Evolutionary conservation across 2,329 filamentous ascomycete genomes (phyloP).

Genomic region (Cryphonectria naterciae): DNA sequence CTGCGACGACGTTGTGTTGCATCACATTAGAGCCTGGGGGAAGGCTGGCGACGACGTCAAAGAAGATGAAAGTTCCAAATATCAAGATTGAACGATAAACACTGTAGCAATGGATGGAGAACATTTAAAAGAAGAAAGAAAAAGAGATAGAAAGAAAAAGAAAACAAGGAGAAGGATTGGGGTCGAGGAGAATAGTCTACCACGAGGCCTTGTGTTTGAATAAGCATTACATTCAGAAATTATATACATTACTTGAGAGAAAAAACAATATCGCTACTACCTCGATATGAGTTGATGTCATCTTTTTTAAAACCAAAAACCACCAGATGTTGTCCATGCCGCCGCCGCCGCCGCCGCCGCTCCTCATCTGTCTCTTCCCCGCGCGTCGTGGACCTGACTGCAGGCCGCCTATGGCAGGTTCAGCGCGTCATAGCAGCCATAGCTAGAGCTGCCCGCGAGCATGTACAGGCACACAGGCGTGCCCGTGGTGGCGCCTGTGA

Average conservation of each 20-base stretch:
- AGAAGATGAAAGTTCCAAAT: not conserved
- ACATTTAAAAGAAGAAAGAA: not conserved
- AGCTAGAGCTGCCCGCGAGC: constrained; percentile 17
- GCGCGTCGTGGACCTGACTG: not conserved
- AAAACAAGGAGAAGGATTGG: not conserved
- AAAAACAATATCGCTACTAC: not conserved
- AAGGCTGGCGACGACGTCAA: not conserved
- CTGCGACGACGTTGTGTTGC: constrained; percentile 3
- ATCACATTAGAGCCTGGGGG: not conserved
- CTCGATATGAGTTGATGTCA: not conserved
- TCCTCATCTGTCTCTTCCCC: no score
- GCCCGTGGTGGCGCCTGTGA: constrained; percentile 14
- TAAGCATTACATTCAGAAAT: not conserved
- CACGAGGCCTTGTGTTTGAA: not conserved
- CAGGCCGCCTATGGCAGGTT: not conserved
- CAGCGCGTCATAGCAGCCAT: constrained; percentile 22
- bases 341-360: not conserved
- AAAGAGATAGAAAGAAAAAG: not conserved
- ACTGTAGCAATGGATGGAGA: not conserved
- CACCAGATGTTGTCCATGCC: not conserved
- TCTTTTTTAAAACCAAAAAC: not conserved
- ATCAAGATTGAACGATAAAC: no score
- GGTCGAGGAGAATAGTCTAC: not conserved
- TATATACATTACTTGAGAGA: not conserved
- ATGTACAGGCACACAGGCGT: constrained; percentile 28